Conservation (phyloP, 345 rosid genomes). For the Gossypium stocksii region DNA sequence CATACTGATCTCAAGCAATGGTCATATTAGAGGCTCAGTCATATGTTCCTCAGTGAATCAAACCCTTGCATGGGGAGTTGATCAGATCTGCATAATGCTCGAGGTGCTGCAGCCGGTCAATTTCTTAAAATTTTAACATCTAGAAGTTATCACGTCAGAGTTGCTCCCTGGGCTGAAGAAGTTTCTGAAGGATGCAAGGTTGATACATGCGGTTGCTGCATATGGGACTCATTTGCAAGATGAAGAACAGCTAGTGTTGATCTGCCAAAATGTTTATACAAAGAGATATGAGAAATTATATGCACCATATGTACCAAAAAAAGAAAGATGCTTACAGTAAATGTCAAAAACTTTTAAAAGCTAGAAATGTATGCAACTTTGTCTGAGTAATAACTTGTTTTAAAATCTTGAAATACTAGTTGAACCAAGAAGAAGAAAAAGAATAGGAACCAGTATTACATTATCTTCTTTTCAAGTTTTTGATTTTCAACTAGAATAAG, state of each 20-base stretch:
- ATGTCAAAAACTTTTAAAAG: neutral
- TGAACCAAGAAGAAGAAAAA: neutral
- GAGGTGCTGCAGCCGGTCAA: neutral
- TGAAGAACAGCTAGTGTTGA: conserved; percentile 70
- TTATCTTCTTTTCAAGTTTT: neutral
- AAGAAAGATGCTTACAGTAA: neutral
- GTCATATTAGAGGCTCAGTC: neutral
- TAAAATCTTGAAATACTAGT: neutral
- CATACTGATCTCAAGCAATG: neutral
- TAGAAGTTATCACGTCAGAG: conserved; percentile 35
- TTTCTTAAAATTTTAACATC: neutral
- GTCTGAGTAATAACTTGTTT: neutral
- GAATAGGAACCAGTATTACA: neutral
- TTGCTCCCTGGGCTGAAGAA: conserved; percentile 55
- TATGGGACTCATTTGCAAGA: conserved; percentile 44
- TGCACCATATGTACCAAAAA: neutral
- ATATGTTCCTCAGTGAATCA: neutral
- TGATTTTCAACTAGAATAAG: neutral
- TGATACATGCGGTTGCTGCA: conserved; percentile 36
- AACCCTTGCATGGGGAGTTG: neutral
- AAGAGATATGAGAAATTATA: neutral
- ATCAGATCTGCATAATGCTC: neutral
- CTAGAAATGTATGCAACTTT: neutral
- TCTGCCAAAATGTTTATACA: conserved; percentile 36
- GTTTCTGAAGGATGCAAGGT: conserved; percentile 55